These are phyloP conservation scores for Myxozyma lipomycoides DNA, from an alignment of 805 yeast genomes.

Conservation along the genomic window DNA sequence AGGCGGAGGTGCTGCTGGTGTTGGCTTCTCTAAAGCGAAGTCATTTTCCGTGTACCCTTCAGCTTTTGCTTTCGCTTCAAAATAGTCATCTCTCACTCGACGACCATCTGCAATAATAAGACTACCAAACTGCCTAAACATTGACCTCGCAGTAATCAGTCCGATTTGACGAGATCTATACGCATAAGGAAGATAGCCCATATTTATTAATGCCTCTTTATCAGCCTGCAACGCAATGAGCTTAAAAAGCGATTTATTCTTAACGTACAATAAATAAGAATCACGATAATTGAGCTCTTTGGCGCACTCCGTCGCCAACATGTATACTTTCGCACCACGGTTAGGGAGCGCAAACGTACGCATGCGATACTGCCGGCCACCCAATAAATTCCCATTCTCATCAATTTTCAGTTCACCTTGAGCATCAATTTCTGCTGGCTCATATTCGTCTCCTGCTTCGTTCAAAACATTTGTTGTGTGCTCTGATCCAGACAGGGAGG, in stretches of 20 bases:
- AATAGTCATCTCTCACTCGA: conserved; percentile 53
- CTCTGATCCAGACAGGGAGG: conserved; percentile 15
- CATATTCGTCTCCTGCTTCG: conserved; percentile 37
- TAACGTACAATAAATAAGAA: conserved; percentile 50
- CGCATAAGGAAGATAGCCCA: conserved; percentile 34
- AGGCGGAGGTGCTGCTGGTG: not conserved
- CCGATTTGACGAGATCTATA: conserved; percentile 37
- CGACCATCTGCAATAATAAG: conserved; percentile 46
- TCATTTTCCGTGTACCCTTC: conserved; percentile 47
- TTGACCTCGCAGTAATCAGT: conserved; percentile 44
- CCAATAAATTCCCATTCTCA: conserved; percentile 40
- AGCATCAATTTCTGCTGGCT: conserved; percentile 37
- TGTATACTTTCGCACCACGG: conserved; percentile 40
- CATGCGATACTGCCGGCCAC: conserved; percentile 42
- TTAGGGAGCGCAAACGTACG: conserved; percentile 43
- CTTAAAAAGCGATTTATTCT: conserved; percentile 40
- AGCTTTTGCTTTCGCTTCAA: conserved; percentile 45
- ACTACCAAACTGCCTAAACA: conserved; percentile 52
- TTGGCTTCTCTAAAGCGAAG: conserved; percentile 40
- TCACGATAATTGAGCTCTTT: conserved; percentile 46
- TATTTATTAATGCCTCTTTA: conserved; percentile 38
- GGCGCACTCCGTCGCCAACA: conserved; percentile 43
- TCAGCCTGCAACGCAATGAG: conserved; percentile 40
- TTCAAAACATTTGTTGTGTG: conserved; percentile 25
- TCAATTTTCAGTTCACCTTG: conserved; percentile 47